Evolutionary conservation across 768 basidiomycete genomes (phyloP).

Genomic region (Tubosaeta sp.): DNA sequence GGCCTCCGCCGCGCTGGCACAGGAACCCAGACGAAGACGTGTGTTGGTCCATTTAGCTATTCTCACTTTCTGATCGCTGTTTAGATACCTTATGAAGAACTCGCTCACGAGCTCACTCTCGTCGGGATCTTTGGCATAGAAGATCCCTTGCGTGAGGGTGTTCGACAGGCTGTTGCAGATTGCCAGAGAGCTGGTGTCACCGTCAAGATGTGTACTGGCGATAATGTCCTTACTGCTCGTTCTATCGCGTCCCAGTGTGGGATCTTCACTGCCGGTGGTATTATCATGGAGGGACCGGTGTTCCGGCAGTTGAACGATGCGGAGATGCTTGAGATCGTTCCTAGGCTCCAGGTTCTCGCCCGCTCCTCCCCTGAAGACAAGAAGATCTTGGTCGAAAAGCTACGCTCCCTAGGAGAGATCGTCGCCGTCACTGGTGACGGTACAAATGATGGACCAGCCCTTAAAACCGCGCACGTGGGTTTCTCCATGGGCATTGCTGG

Average conservation of each 20-base stretch:
- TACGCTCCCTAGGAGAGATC: conserved; percentile 83
- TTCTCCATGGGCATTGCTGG: conserved; percentile 97
- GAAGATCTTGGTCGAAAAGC: conserved; percentile 84
- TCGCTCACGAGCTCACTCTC: conserved; percentile 73
- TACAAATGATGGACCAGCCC: conserved; percentile 95
- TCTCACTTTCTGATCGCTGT: conserved; percentile 8
- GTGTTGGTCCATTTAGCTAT: conserved; percentile 10
- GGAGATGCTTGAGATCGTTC: conserved; percentile 80
- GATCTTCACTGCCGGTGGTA: conserved; percentile 88
- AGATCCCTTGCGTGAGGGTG: conserved; percentile 90
- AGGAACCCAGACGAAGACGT: conserved; percentile 52
- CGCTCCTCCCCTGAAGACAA: conserved; percentile 98
- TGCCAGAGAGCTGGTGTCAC: conserved; percentile 87
- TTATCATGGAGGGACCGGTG: conserved; percentile 97
- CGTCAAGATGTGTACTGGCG: conserved; percentile 98
- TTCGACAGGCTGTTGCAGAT: conserved; percentile 81
- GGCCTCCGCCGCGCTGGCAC: conserved; percentile 65
- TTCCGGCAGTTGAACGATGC: conserved; percentile 73
- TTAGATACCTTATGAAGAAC: conserved; percentile 63
- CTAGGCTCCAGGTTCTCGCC: conserved; percentile 92
- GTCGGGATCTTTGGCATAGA: conserved; percentile 94
- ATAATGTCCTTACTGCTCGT: conserved; percentile 93
- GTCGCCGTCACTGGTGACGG: conserved; percentile 98
- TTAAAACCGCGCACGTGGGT: conserved; percentile 94
- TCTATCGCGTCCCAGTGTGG: conserved; percentile 96